phyloP scores from a whole-genome alignment of 2,329 filamentous ascomycete genomes.

The Chrysoporthe deuterocubensis region DNA sequence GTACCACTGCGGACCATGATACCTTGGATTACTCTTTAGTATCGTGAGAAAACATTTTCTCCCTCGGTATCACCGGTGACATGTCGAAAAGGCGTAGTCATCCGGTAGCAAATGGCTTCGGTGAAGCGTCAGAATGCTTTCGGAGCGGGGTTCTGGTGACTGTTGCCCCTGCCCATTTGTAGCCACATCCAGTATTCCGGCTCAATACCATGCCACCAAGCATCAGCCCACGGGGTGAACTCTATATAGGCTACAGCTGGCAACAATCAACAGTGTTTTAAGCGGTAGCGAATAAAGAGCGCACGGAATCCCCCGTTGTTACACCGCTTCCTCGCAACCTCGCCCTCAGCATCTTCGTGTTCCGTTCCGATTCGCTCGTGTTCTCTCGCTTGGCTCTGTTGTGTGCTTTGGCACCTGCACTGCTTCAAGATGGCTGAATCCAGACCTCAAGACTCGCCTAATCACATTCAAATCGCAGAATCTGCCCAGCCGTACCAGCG shows the following conservation, averaged over 20 bases:
- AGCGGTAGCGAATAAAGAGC: not conserved
- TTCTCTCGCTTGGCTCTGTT: not conserved
- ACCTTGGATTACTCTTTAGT: not conserved
- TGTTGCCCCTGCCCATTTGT: not conserved
- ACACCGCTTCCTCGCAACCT: not conserved
- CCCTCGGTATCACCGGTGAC: not conserved
- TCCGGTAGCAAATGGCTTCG: not conserved
- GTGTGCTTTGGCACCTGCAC: not conserved
- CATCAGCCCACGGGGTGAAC: not conserved
- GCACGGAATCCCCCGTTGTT: not conserved
- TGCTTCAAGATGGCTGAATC: not conserved
- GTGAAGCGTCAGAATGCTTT: not conserved
- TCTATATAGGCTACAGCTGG: not conserved
- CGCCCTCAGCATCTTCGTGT: not conserved
- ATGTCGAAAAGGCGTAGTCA: not conserved
- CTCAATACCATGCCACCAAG: not conserved
- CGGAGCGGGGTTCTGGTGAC: not conserved
- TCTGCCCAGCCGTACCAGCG: not conserved
- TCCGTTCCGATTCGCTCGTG: not conserved
- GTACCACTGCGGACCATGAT: not conserved
- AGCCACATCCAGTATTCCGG: slow-evolving; percentile 10
- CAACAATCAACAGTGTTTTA: not conserved
- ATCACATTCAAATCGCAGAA: not conserved
- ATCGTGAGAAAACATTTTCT: not conserved
- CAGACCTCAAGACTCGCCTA: not conserved